These are phyloP conservation scores for Calocybe cyanea DNA, from an alignment of 768 basidiomycete species.

Conservation along the genomic window DNA sequence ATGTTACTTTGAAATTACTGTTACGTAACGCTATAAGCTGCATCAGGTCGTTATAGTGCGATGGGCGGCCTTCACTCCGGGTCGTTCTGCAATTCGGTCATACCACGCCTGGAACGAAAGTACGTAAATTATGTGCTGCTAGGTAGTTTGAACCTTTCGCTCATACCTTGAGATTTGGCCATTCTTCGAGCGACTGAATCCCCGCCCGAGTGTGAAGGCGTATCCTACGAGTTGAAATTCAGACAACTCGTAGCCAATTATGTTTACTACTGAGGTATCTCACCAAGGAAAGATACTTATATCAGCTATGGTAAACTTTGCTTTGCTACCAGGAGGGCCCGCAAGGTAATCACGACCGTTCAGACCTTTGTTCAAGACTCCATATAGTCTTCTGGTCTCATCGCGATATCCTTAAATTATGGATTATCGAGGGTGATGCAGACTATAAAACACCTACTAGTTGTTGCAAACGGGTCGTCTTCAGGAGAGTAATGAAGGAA, in stretches of 20 bases:
- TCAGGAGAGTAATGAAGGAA: conserved; percentile 65
- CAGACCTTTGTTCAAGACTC: conserved; percentile 81
- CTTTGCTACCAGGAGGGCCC: conserved; percentile 58
- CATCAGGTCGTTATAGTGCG: too few relatives aligned
- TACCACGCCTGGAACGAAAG: conserved; percentile 13
- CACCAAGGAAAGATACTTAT: conserved; percentile 67
- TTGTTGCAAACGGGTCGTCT: conserved; percentile 66
- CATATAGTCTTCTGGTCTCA: conserved; percentile 79
- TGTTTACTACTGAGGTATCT: conserved; percentile 2
- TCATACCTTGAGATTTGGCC: conserved; percentile 19
- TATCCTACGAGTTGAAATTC: conserved; percentile 42
- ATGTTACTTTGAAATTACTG: too few relatives aligned
- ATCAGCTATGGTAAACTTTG: conserved; percentile 65
- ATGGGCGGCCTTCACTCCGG: conserved; percentile 14
- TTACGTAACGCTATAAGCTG: too few relatives aligned
- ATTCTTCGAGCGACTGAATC: conserved; percentile 14
- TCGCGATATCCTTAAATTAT: conserved; percentile 58
- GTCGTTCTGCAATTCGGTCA: conserved; percentile 6
- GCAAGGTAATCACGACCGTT: conserved; percentile 72
- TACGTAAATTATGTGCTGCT: background rate
- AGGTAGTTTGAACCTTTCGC: background rate
- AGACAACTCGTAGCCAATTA: background rate
- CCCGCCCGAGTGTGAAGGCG: conserved; percentile 39
- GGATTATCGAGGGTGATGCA: too few relatives aligned
- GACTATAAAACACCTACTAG: conserved; percentile 36